Evolutionary conservation across 2,329 filamentous ascomycete species (phyloP).

Genomic region (Venturia nashicola): DNA sequence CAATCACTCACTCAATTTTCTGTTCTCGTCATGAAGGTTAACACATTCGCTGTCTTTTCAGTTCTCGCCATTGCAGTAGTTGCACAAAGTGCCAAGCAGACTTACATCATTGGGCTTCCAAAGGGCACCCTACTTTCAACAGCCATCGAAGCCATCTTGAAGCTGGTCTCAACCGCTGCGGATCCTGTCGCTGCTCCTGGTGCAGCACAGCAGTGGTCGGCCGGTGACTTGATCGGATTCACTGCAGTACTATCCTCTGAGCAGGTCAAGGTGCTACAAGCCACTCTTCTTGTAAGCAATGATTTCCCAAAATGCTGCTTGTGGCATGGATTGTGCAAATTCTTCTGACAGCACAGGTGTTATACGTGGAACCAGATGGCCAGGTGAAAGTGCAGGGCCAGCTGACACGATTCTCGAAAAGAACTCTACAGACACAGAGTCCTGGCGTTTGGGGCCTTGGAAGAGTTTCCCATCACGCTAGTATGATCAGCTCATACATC

Average conservation of each 20-base stretch:
- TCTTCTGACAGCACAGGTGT: neutral
- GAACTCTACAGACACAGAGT: constrained; percentile 19
- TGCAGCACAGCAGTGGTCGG: neutral
- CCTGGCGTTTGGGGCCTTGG: constrained; percentile 29
- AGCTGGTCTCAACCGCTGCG: neutral
- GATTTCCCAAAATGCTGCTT: neutral
- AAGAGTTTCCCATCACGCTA: constrained; percentile 25
- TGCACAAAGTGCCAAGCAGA: neutral
- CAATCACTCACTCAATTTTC: neutral
- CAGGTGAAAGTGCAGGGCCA: constrained; percentile 1
- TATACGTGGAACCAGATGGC: constrained; percentile 7
- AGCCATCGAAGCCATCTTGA: neutral
- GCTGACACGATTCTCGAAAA: neutral
- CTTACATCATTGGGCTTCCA: neutral
- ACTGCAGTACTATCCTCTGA: constrained; percentile 22
- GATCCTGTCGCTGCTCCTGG: neutral
- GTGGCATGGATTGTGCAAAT: neutral
- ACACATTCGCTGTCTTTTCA: neutral
- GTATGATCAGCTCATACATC: constrained; percentile 22
- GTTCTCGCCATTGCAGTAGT: neutral
- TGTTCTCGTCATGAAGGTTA: neutral
- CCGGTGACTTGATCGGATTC: constrained; percentile 26
- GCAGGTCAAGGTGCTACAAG: constrained; percentile 19
- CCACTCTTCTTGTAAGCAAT: constrained; percentile 18
- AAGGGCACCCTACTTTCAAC: neutral